A percentile compares a stretch with the other conserved stretches of the same genome.
Conservation (phyloP, 495 filamentous ascomycete species). For the Aspergillus biplanus region DNA sequence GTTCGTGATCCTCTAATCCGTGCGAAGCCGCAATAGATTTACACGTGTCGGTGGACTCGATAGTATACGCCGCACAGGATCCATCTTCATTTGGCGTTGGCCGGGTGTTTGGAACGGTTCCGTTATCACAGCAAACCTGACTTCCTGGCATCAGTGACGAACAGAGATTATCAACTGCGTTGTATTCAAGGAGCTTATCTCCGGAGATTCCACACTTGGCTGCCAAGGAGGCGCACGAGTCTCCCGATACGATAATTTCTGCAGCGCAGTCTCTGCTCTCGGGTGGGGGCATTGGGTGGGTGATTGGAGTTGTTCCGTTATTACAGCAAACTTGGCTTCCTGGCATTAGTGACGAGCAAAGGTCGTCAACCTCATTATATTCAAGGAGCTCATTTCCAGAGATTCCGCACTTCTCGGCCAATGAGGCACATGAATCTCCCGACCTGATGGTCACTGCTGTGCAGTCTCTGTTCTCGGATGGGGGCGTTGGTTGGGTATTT, state of each 20-base stretch:
- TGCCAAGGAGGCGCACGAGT: conserved; percentile 45
- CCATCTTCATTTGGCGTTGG: conserved; percentile 49
- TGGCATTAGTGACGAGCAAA: conserved; percentile 40
- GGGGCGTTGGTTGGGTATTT: conserved; percentile 39
- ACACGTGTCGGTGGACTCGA: conserved; percentile 36
- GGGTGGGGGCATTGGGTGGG: conserved; percentile 30
- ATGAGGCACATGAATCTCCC: conserved; percentile 43
- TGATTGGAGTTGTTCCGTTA: conserved; percentile 39
- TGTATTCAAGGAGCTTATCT: conserved; percentile 44
- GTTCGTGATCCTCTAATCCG: conserved; percentile 34
- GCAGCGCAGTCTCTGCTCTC: not conserved
- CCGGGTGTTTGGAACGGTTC: conserved; percentile 37
- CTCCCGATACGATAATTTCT: conserved; percentile 30
- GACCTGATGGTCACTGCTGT: conserved; percentile 16
- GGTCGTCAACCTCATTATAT: conserved; percentile 36
- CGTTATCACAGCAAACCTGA: conserved; percentile 52
- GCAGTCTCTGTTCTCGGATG: not conserved
- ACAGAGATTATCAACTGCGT: conserved; percentile 39
- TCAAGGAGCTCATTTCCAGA: conserved; percentile 38
- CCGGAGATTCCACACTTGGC: conserved; percentile 42
- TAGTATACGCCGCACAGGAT: conserved; percentile 40
- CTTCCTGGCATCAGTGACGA: conserved; percentile 36
- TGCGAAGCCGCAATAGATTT: conserved; percentile 26
- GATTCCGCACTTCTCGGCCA: conserved; percentile 47
- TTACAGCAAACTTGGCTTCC: conserved; percentile 53